Percentiles rank a stretch among this genome's conserved stretches.
Evolutionary conservation across 108 stramenopile species (phyloP).

Genomic region (Stephanodiscus triporus): DNA sequence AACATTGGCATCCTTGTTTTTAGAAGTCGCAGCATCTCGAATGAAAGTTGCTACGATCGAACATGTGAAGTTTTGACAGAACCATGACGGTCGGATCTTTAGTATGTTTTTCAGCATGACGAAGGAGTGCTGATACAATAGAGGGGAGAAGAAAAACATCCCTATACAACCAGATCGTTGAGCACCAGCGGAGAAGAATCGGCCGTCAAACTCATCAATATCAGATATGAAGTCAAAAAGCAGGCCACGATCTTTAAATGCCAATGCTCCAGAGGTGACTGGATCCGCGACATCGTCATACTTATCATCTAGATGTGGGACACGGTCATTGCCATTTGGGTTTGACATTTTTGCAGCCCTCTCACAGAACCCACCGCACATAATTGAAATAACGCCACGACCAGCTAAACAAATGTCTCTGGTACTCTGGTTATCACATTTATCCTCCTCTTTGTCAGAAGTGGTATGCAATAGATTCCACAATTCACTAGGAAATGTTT

Average conservation of each 20-base stretch:
- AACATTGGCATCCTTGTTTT: constrained; percentile 1
- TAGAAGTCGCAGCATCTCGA: constrained; percentile 8
- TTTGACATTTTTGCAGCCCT: constrained; percentile 5
- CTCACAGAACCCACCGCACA: constrained; percentile 55
- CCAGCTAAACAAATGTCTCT: constrained; percentile 16
- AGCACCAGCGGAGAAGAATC: constrained; percentile 28
- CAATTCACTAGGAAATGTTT: constrained; percentile 16
- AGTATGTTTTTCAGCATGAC: constrained; percentile 29
- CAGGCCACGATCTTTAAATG: constrained; percentile 16
- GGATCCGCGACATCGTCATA: too few species aligned
- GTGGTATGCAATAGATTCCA: constrained; percentile 16
- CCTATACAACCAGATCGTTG: constrained; percentile 28
- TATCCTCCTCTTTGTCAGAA: background rate
- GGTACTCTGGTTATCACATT: background rate
- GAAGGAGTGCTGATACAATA: constrained; percentile 40
- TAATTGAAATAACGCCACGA: constrained; percentile 30
- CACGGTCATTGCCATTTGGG: background rate
- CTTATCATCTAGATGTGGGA: background rate
- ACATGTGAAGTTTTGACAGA: constrained; percentile 28
- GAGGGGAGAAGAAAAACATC: constrained; percentile 10
- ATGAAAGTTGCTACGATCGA: constrained; percentile 31
- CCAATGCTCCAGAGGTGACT: too few species aligned
- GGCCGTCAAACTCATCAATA: constrained; percentile 52
- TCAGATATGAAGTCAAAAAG: constrained; percentile 64
- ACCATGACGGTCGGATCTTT: constrained; percentile 35